Evolutionary conservation across 352 stramenopile genomes (phyloP), one percentile per base, ranked within the genome.

Genomic region (Blastocystis sp.): DNA sequence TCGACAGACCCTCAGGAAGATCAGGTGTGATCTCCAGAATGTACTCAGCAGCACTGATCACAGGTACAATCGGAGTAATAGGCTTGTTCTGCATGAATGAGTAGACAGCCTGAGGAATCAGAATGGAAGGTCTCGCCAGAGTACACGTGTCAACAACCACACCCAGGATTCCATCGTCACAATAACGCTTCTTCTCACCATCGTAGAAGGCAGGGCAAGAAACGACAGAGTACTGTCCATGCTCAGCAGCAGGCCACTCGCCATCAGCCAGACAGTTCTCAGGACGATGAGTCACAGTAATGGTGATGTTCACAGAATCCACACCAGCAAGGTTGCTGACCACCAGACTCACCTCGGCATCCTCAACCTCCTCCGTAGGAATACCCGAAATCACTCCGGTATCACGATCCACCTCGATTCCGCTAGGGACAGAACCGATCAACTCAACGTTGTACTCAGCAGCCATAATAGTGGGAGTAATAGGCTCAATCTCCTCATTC

Each of bases 381-480:
- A n/a, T 84, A 57, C 71, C 71, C 18, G 21, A 53, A 69, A 84
- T 84, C 0, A 69, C 38, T 29, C 71, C 71, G 6, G 71, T 84
- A 36, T 16, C 42, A n/a, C 21, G n/a, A 32, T 84, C 32, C 42
- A 84, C 6, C 14, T 21, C 21, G 3, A 84, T 4, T 29, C 71
- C 71, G 21, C 1, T 14, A 7, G 71, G 71, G 1, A 46, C 42
- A 54, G 61, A 72, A 6, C n/a, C 36, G 32, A 14, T 3, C 4
- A 42, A 72, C 42, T 72, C 61, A 14, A 73, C n/a, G 29, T 18
- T 40, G 27, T 34, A 73, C 3, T 49, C 32, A 9, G 40, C 65
- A 46, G 24, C 65, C 4, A 21, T 34, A 46, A 77, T 46, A 14
- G 6, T 64, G 21, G 65, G 65, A 0, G 1, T 1, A 6, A 77